Evolutionary conservation across 768 basidiomycete genomes (phyloP).

Genomic region (Cystofilobasidium capitatum): DNA sequence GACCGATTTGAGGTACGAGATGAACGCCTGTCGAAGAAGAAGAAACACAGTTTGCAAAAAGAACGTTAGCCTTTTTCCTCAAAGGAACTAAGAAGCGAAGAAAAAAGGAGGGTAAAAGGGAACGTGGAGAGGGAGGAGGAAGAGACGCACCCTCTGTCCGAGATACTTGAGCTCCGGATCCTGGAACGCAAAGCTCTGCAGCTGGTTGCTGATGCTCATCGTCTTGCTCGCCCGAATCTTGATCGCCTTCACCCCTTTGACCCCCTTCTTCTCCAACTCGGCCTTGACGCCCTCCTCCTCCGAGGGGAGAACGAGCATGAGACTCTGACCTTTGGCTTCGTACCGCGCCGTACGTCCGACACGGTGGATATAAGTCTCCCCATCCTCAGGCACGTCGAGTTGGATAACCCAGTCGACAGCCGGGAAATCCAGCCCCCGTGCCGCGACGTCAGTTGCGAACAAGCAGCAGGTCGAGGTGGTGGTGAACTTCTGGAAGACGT

Average conservation of each 20-base stretch:
- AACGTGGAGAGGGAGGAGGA: neutral
- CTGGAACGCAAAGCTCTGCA: constrained; percentile 87
- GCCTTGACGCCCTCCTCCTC: constrained; percentile 85
- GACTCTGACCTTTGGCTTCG: constrained; percentile 73
- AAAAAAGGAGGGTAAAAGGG: neutral
- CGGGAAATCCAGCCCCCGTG: constrained; percentile 92
- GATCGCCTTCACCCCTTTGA: constrained; percentile 54
- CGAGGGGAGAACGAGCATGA: constrained; percentile 73
- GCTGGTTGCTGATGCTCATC: constrained; percentile 68
- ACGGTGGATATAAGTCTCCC: constrained; percentile 93
- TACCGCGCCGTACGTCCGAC: constrained; percentile 93
- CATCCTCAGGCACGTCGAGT: constrained; percentile 91
- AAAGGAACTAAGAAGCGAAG: neutral
- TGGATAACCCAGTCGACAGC: constrained; percentile 95
- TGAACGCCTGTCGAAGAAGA: constrained; percentile 59
- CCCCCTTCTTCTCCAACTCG: constrained; percentile 59
- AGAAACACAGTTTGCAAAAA: neutral
- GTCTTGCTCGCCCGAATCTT: constrained; percentile 84
- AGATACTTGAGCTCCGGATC: constrained; percentile 96
- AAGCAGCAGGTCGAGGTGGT: constrained; percentile 70
- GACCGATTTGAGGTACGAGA: constrained; percentile 87
- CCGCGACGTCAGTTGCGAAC: constrained; percentile 92
- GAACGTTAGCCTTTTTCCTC: no score
- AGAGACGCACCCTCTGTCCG: constrained; percentile 67
- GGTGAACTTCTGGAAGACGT: constrained; percentile 75